Base-by-base conservation (phyloP, 2,329 filamentous ascomycete species). In the Fusarium cyanostomum region DNA sequence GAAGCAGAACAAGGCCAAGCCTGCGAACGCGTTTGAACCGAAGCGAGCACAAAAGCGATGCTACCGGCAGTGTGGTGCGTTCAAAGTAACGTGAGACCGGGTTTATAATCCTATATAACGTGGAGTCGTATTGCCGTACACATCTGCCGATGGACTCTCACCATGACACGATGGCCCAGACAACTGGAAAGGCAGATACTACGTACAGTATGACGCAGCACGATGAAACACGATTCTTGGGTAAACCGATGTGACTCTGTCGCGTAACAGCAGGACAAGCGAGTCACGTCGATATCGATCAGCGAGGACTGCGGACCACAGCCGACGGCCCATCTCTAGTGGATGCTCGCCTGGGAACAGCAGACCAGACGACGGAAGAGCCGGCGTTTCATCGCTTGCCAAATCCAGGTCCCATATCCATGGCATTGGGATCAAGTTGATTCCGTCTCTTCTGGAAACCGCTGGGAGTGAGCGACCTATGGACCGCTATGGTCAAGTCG, bases 181-280 rank as follows among this genome's bases (percentile, higher is more conserved):
- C 21, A 35, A 51, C 35, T 62, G 56, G 43, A 44, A 24, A 21
- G 33, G 13, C 43, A 18, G 30, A 26, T 45, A 30, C 21, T 30
- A 13, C 34, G 43, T 50, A 41, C 18, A n/a, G 26, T 45, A 41
- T 31, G 18, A 61, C 50, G 35, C 28, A 30, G 15, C 34, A 16
- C 24, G 50, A 31, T 35, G 37, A 31, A 56, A 46, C 45, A 49
- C 55, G 55, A 56, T 64, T 58, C 27, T 42, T 48, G 35, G 46
- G 56, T 64, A 59, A 30, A 28, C 38, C 46, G 39, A 64, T 61
- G 60, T 56, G n/a, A 61, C 60, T 51, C 39, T 45, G 21, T 44
- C 16, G 56, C 60, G 61, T 45, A 61, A 52, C 50, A 33, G 30
- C 42, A 35, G 39, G 33, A 48, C 43, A 61, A 62, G 60, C 61